phyloP scores from a whole-genome alignment of 2,329 filamentous ascomycete species.

The Diaporthe vexans region DNA sequence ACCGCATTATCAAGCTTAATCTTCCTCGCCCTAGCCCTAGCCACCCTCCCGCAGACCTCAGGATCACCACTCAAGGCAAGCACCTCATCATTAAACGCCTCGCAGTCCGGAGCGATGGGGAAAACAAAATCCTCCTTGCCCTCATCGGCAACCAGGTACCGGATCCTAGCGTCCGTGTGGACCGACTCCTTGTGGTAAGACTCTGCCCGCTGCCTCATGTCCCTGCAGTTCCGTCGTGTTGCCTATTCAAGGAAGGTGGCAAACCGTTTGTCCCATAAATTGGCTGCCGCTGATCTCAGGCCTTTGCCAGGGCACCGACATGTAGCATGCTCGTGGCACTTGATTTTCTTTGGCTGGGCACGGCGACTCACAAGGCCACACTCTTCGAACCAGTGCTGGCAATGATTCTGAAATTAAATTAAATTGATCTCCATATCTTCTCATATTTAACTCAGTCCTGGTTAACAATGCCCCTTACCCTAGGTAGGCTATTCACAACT shows the following conservation, averaged over 20 bases:
- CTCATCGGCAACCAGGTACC: slow-evolving; percentile 6
- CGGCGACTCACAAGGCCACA: no score
- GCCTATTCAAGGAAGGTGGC: neutral
- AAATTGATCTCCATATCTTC: no score
- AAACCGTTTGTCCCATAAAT: neutral
- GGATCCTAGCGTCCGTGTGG: slow-evolving; percentile 8
- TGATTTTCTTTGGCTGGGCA: no score
- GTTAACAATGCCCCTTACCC: no score
- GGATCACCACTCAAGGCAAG: neutral
- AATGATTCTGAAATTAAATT: no score
- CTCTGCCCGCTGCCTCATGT: slow-evolving; percentile 2
- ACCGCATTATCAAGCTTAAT: no score
- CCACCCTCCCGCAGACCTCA: no score
- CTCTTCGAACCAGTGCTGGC: no score
- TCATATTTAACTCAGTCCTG: no score
- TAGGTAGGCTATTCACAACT: no score
- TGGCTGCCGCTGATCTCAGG: neutral
- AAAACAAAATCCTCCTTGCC: neutral
- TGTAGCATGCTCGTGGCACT: neutral
- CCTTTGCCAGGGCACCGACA: no score
- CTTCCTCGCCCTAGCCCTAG: no score
- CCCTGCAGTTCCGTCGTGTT: slow-evolving; percentile 6
- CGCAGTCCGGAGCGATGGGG: slow-evolving; percentile 9
- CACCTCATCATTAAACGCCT: neutral
- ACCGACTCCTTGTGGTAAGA: slow-evolving; percentile 7